Percentiles rank a stretch among this genome's conserved stretches.
These are phyloP conservation scores for Brettanomyces nanus DNA, from an alignment of 805 yeast genomes.

Conservation along the genomic window DNA sequence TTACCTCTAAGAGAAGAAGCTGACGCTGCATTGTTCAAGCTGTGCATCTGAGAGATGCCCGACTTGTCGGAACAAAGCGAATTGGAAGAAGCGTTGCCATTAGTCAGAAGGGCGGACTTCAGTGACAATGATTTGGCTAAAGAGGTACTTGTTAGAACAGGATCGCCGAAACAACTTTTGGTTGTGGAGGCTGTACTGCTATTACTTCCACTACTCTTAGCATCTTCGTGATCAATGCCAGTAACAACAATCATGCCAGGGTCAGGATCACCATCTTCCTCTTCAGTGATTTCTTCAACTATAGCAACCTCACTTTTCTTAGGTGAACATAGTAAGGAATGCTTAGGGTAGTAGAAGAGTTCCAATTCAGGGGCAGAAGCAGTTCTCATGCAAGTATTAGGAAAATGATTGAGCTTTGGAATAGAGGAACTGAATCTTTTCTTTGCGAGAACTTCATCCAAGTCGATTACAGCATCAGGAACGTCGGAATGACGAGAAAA, in stretches of 20 bases:
- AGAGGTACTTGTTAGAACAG: background rate
- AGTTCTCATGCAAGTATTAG: slow-evolving; percentile 4
- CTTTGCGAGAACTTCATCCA: slow-evolving; percentile 23
- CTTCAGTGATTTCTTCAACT: slow-evolving; percentile 24
- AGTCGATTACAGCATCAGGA: slow-evolving; percentile 28
- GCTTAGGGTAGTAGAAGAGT: slow-evolving; percentile 19
- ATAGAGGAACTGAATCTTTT: slow-evolving; percentile 5
- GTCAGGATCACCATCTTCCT: slow-evolving; percentile 10
- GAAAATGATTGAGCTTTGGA: too few species aligned
- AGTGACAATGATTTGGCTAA: background rate
- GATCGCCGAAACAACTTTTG: background rate
- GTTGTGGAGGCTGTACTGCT: background rate
- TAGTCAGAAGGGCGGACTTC: background rate
- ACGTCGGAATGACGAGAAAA: slow-evolving; percentile 20
- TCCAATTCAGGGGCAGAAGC: slow-evolving; percentile 9
- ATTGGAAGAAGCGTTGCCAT: background rate
- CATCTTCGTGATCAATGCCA: slow-evolving; percentile 1
- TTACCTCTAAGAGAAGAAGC: slow-evolving; percentile 1
- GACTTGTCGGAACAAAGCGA: background rate
- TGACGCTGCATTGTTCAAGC: background rate
- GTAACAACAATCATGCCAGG: slow-evolving; percentile 3
- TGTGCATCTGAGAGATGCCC: background rate
- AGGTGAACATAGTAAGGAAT: slow-evolving; percentile 24
- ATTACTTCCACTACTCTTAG: background rate
- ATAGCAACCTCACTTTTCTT: slow-evolving; percentile 24